Conservation (phyloP, 768 basidiomycete genomes). For the Podaxis pistillaris region DNA sequence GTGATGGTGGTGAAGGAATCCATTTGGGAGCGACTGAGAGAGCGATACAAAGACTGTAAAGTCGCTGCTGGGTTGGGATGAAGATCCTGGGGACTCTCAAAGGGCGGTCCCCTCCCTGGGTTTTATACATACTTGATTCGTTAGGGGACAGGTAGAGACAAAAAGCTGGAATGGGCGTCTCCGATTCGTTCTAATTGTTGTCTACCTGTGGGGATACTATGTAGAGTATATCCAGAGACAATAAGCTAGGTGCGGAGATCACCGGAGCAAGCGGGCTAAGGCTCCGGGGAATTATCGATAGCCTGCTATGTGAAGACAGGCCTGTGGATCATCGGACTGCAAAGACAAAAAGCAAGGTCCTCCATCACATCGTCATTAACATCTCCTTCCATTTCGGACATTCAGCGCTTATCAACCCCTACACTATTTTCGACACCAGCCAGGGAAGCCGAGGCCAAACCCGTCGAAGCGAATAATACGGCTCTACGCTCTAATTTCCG, state of each 20-base stretch:
- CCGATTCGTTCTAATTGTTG: constrained; percentile 8
- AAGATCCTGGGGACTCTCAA: background rate
- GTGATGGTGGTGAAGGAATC: constrained; percentile 23
- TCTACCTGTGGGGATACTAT: background rate
- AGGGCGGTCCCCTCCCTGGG: background rate
- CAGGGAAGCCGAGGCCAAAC: background rate
- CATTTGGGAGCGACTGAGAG: constrained; percentile 17
- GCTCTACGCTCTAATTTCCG: background rate
- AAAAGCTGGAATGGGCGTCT: constrained; percentile 4
- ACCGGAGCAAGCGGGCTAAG: background rate
- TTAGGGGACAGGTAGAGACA: background rate
- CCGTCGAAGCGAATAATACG: background rate
- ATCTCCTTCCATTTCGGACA: constrained; percentile 5
- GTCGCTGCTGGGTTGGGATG: background rate
- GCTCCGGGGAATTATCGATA: background rate
- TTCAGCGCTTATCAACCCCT: background rate
- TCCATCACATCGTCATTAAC: background rate
- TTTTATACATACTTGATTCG: background rate
- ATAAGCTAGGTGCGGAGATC: constrained; percentile 1
- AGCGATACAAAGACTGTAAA: background rate
- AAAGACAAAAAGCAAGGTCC: constrained; percentile 11
- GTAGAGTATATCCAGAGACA: background rate
- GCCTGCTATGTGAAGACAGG: background rate
- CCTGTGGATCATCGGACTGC: background rate
- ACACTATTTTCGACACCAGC: background rate